Evolutionary conservation across 352 stramenopile species (phyloP).

Genomic region (Globisporangium alternatum): DNA sequence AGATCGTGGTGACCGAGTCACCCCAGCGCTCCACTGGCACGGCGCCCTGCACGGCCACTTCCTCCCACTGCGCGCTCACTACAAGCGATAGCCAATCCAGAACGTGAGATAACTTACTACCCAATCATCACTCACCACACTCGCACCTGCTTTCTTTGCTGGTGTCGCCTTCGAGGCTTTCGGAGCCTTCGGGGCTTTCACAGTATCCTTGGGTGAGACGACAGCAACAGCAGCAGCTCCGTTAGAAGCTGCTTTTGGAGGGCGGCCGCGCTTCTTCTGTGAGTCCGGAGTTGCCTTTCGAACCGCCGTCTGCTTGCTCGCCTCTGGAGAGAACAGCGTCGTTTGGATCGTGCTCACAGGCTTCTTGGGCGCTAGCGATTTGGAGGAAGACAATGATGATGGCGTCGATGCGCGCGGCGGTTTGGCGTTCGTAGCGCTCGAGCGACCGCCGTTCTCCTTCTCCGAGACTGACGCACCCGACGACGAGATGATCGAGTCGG

Average conservation of each 20-base stretch:
- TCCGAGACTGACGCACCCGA: slow-evolving; percentile 13
- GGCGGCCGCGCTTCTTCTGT: slow-evolving; percentile 36
- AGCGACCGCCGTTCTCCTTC: slow-evolving; percentile 5
- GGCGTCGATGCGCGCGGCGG: neutral
- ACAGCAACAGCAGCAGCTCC: slow-evolving; percentile 1
- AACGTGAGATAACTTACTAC: neutral
- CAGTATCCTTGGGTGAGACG: neutral
- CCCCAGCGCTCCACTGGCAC: slow-evolving; percentile 79
- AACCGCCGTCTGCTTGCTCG: slow-evolving; percentile 24
- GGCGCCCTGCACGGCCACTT: slow-evolving; percentile 32
- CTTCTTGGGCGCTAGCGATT: slow-evolving; percentile 29
- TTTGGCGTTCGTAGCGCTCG: slow-evolving; percentile 2
- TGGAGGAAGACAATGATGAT: slow-evolving; percentile 3
- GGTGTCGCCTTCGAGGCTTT: slow-evolving; percentile 13
- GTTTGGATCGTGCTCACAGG: slow-evolving; percentile 20
- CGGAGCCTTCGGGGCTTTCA: slow-evolving; percentile 2
- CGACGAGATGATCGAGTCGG: slow-evolving; percentile 15
- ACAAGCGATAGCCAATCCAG: slow-evolving; percentile 1
- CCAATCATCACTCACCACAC: neutral
- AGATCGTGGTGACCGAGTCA: slow-evolving; percentile 88
- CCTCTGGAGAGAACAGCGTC: slow-evolving; percentile 47
- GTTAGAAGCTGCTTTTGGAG: slow-evolving; percentile 17
- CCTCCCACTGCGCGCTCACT: slow-evolving; percentile 34
- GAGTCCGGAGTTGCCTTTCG: slow-evolving; percentile 37
- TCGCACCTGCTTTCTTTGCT: slow-evolving; percentile 26